Evolutionary conservation across 257 asterid genomes (phyloP).

Genomic region (Solanum neorickii): DNA sequence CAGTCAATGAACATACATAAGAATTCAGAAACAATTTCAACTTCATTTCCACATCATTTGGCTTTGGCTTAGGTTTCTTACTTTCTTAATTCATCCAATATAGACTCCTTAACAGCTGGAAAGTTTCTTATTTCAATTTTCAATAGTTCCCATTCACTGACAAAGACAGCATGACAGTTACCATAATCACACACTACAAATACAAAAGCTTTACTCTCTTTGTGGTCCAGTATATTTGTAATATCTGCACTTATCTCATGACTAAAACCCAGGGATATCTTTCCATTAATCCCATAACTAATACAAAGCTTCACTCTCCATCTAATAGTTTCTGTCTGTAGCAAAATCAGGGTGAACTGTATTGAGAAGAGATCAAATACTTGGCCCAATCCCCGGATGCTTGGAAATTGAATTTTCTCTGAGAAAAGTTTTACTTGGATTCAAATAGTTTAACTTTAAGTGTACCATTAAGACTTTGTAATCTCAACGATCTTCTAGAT

Average conservation of each 20-base stretch:
- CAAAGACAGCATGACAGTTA: not conserved
- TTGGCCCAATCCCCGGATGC: slow-evolving; percentile 16
- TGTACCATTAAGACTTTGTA: slow-evolving; percentile 13
- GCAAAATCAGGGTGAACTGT: not conserved
- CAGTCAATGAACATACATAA: not conserved
- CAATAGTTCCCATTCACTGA: not conserved
- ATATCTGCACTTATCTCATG: not conserved
- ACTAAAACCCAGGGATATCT: not conserved
- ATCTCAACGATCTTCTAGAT: slow-evolving; percentile 1
- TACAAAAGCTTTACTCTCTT: not conserved
- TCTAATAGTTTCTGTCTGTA: not conserved
- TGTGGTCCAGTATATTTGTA: not conserved
- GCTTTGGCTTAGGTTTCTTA: not conserved
- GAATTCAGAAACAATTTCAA: not conserved
- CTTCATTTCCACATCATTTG: not conserved
- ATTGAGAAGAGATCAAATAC: not conserved
- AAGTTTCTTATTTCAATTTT: not conserved
- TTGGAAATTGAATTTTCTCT: not conserved
- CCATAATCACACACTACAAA: not conserved
- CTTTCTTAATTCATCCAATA: not conserved
- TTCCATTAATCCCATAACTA: not conserved
- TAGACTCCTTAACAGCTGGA: not conserved
- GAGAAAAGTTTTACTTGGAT: not conserved
- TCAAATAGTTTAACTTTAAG: slow-evolving; percentile 1
- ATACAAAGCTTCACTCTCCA: not conserved